phyloP scores from a whole-genome alignment of 495 filamentous ascomycete genomes.

The Hypoxylon trugodes region DNA sequence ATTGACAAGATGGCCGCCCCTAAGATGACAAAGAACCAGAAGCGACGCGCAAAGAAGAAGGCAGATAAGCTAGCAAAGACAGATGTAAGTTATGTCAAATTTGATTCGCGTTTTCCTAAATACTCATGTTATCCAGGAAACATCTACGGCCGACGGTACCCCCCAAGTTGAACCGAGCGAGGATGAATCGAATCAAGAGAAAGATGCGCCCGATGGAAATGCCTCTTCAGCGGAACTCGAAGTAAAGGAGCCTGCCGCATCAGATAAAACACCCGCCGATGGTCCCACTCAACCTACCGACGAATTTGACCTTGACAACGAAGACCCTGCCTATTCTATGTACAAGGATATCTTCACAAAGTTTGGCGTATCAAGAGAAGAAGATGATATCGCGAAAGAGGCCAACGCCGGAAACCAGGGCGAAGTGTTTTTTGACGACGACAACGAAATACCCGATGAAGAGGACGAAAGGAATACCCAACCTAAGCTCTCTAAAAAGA shows the following conservation, averaged over 20 bases:
- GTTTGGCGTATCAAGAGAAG: constrained; percentile 66
- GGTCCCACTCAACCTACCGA: constrained; percentile 45
- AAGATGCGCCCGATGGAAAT: constrained; percentile 37
- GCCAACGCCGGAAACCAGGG: constrained; percentile 81
- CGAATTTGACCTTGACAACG: constrained; percentile 59
- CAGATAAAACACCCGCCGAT: constrained; percentile 54
- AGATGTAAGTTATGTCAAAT: constrained; percentile 45
- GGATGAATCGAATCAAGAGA: constrained; percentile 35
- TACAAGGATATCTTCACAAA: constrained; percentile 82
- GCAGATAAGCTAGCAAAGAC: constrained; percentile 72
- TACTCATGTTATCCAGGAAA: constrained; percentile 31
- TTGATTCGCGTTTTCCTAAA: constrained; percentile 13
- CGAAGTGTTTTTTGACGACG: constrained; percentile 84
- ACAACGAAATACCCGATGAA: constrained; percentile 87
- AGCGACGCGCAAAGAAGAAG: constrained; percentile 89
- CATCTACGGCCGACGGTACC: constrained; percentile 26
- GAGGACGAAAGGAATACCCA: constrained; percentile 75
- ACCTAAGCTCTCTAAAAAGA: constrained; percentile 87
- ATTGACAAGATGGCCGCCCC: constrained; percentile 58
- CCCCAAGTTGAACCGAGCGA: constrained; percentile 37
- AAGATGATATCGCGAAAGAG: constrained; percentile 64
- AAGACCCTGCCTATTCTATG: constrained; percentile 81
- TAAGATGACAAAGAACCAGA: constrained; percentile 85
- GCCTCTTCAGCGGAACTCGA: constrained; percentile 47
- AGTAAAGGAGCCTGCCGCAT: constrained; percentile 47